phyloP scores from a whole-genome alignment of 495 filamentous ascomycete species.

The Podospora bellae-mahoneyi region DNA sequence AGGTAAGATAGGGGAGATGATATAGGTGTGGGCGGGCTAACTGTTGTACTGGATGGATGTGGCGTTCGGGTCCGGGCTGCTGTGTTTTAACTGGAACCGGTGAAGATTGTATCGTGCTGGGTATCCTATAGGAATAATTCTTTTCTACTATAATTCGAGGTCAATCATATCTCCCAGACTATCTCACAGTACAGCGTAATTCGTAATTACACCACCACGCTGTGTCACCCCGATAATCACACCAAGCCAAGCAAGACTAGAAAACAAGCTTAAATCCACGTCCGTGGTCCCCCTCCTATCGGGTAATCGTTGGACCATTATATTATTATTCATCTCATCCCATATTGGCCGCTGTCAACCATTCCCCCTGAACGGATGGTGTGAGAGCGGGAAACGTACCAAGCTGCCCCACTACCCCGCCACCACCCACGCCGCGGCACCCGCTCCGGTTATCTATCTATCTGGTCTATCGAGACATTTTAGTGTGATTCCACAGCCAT shows the following conservation, averaged over 20 bases:
- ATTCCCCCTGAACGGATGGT: background rate
- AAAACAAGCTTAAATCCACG: background rate
- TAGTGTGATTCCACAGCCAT: background rate
- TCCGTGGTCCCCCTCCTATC: background rate
- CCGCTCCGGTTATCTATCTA: background rate
- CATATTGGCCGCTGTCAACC: background rate
- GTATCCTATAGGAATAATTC: background rate
- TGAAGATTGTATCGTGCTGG: background rate
- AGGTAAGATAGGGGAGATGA: background rate
- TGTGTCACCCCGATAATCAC: background rate
- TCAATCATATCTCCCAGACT: background rate
- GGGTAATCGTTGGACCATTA: background rate
- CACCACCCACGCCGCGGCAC: background rate
- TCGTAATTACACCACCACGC: background rate
- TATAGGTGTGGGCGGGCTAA: background rate
- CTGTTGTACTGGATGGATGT: background rate
- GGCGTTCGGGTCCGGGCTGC: background rate
- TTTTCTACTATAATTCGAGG: background rate
- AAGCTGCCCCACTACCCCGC: slow-evolving; percentile 8
- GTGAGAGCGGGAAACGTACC: background rate
- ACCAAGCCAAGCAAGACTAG: background rate
- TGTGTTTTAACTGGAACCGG: background rate
- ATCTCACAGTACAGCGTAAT: background rate
- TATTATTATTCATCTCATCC: background rate
- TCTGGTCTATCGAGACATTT: background rate